phyloP scores from a whole-genome alignment of 2,329 filamentous ascomycete species.

The Ramichloridium luteum region DNA sequence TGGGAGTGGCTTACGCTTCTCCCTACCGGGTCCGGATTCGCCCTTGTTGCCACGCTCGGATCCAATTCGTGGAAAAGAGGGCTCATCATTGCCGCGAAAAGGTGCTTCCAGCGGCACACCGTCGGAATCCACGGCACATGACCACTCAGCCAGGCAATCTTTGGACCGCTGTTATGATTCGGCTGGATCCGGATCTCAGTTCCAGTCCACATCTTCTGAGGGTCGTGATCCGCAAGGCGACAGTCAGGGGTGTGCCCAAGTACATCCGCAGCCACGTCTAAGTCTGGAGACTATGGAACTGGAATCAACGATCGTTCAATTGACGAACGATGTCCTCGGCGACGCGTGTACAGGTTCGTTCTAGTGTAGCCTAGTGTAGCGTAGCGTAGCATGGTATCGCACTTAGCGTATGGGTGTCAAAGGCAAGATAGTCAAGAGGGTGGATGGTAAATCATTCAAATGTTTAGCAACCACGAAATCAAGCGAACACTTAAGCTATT shows the following conservation, averaged over 20 bases:
- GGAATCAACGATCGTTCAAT: background rate
- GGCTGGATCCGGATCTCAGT: no score
- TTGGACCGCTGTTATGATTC: background rate
- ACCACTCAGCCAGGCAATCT: background rate
- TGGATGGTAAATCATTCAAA: no score
- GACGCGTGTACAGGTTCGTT: background rate
- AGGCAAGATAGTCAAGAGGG: no score
- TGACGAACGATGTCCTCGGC: background rate
- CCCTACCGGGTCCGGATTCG: no score
- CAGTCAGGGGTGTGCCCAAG: no score
- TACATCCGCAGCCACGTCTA: no score
- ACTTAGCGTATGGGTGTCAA: no score
- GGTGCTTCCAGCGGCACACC: background rate
- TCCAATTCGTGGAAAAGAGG: background rate
- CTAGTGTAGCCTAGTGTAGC: no score
- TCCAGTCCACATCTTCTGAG: background rate
- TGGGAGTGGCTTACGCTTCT: background rate
- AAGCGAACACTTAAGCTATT: no score
- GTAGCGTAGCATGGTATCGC: no score
- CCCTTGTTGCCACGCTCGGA: background rate
- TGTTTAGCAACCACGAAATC: no score
- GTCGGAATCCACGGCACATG: background rate
- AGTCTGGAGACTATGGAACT: background rate
- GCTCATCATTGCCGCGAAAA: background rate
- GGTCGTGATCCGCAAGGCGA: background rate